Conservation (phyloP, 148 eudicot genomes). For the Nepenthes mirabilis region DNA sequence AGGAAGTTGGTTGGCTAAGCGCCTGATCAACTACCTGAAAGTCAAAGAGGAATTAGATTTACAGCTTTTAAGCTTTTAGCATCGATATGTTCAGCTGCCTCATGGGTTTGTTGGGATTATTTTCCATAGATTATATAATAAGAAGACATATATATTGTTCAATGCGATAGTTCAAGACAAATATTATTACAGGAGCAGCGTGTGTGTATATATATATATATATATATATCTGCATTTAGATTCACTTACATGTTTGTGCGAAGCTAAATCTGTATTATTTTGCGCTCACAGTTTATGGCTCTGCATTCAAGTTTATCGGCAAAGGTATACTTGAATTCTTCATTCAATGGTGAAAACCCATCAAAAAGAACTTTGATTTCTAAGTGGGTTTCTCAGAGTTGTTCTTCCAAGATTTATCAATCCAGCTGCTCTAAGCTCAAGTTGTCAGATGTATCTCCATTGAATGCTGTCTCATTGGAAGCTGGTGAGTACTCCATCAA, state of each 20-base stretch:
- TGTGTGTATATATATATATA: neutral
- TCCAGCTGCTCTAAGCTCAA: constrained; percentile 4
- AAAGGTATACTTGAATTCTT: constrained; percentile 1
- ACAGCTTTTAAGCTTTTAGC: neutral
- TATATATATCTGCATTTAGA: neutral
- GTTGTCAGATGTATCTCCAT: neutral
- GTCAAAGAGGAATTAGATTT: constrained; percentile 3
- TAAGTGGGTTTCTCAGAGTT: neutral
- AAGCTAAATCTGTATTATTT: neutral
- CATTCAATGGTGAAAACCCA: neutral
- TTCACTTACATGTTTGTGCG: neutral
- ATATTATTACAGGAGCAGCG: neutral
- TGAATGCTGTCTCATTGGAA: constrained; percentile 5
- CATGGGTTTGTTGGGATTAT: constrained; percentile 1
- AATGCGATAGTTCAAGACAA: neutral
- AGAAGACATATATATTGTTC: neutral
- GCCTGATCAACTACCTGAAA: neutral
- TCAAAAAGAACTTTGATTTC: neutral
- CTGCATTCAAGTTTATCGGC: neutral
- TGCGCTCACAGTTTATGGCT: constrained; percentile 2
- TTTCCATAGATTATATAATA: neutral
- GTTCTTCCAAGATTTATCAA: neutral
- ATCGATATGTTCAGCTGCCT: neutral
- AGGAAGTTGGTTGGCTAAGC: constrained; percentile 1
- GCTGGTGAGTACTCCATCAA: neutral